A percentile compares a stretch with the other conserved stretches of the same genome.
These are phyloP conservation scores for Psilocybe subaeruginosa DNA, from an alignment of 768 basidiomycete species.

Conservation along the genomic window DNA sequence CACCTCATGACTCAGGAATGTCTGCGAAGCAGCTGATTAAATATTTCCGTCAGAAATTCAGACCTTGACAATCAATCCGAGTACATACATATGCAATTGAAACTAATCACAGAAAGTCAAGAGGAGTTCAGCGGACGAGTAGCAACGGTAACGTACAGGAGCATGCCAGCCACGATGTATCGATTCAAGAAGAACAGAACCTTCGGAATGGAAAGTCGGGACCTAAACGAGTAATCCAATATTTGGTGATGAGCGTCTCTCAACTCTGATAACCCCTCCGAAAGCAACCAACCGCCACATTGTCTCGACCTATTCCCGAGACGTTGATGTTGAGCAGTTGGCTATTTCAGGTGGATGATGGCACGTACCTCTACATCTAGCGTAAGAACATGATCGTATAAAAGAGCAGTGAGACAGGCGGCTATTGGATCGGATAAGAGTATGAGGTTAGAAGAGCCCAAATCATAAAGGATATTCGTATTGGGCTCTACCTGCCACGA, in stretches of 20 bases:
- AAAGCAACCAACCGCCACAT: slow-evolving; percentile 26
- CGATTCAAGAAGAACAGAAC: slow-evolving; percentile 29
- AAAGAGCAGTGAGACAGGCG: slow-evolving; percentile 27
- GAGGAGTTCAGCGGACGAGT: background rate
- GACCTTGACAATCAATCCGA: background rate
- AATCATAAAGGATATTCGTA: background rate
- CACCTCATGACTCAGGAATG: slow-evolving; percentile 19
- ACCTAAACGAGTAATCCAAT: slow-evolving; percentile 6
- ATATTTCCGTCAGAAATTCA: background rate
- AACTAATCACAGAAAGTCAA: slow-evolving; percentile 16
- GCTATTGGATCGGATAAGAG: slow-evolving; percentile 1
- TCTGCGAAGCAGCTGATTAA: slow-evolving; percentile 21
- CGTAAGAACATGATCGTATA: slow-evolving; percentile 29
- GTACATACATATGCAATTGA: slow-evolving; percentile 29
- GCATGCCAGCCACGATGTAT: slow-evolving; percentile 29
- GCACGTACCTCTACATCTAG: slow-evolving; percentile 26
- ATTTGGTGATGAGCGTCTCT: too few species aligned
- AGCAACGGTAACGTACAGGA: slow-evolving; percentile 22
- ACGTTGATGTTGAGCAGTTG: background rate
- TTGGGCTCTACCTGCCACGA: slow-evolving; percentile 26
- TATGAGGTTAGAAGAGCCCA: background rate
- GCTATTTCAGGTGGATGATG: background rate
- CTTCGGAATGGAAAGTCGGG: slow-evolving; percentile 26
- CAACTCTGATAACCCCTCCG: too few species aligned
- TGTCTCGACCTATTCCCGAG: slow-evolving; percentile 15